A percentile compares a stretch with the other conserved stretches of the same genome.
These are phyloP conservation scores for Epithele typhae DNA, from an alignment of 768 basidiomycete species.

Conservation along the genomic window DNA sequence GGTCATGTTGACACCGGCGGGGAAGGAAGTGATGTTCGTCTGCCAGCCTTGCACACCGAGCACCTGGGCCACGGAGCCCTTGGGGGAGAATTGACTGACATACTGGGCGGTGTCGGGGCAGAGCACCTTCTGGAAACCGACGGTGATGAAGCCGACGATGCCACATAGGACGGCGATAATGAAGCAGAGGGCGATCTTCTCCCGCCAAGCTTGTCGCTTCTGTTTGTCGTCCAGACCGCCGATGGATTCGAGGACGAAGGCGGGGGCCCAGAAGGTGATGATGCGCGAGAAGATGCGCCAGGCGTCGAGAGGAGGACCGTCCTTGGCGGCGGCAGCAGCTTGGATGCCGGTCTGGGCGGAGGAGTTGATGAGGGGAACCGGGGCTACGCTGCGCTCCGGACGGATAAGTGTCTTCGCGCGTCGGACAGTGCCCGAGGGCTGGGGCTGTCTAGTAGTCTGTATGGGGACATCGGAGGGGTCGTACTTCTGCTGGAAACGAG, in stretches of 20 bases:
- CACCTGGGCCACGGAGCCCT: constrained; percentile 56
- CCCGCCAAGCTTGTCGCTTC: constrained; percentile 90
- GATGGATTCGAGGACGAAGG: constrained; percentile 62
- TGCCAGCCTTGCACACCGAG: constrained; percentile 75
- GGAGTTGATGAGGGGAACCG: constrained; percentile 91
- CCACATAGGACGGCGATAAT: constrained; percentile 78
- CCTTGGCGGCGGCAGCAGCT: constrained; percentile 12
- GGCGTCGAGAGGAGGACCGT: constrained; percentile 42
- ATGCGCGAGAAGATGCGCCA: constrained; percentile 82
- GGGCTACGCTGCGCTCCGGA: constrained; percentile 92
- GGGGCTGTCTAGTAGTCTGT: constrained; percentile 38
- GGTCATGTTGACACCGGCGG: constrained; percentile 52
- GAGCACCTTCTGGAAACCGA: constrained; percentile 89
- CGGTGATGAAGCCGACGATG: constrained; percentile 84
- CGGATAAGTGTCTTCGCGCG: constrained; percentile 95
- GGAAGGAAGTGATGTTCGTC: constrained; percentile 65
- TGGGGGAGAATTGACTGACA: constrained; percentile 36
- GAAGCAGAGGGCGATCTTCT: constrained; percentile 92
- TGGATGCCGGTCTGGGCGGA: constrained; percentile 43
- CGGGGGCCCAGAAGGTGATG: constrained; percentile 90
- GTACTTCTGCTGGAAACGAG: constrained; percentile 15
- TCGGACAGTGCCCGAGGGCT: constrained; percentile 48
- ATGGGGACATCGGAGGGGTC: constrained; percentile 58
- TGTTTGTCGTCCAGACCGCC: constrained; percentile 80
- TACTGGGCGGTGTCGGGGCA: constrained; percentile 65